Percentiles rank a stretch among this genome's conserved stretches.
phyloP scores from a whole-genome alignment of 2,329 filamentous ascomycete genomes.

The Beauveria medogensis region DNA sequence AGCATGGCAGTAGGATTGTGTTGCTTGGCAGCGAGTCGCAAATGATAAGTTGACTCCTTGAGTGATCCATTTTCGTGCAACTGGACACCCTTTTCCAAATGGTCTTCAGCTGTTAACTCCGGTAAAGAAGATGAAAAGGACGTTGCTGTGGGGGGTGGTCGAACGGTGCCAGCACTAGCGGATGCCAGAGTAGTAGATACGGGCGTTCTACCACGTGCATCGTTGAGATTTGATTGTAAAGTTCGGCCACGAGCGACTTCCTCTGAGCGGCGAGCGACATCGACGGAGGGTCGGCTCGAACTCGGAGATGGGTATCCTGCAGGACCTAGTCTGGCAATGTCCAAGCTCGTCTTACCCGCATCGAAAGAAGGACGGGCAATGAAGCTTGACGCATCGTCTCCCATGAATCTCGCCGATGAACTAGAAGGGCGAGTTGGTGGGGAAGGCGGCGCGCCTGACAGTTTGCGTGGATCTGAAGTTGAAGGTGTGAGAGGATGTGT shows the following conservation, averaged over 20 bases:
- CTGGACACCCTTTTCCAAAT: conserved; percentile 82
- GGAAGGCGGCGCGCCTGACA: conserved; percentile 47
- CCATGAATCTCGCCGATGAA: conserved; percentile 34
- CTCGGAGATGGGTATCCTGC: conserved; percentile 36
- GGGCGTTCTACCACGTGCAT: conserved; percentile 36
- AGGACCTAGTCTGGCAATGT: conserved; percentile 30
- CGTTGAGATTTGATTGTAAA: conserved; percentile 29
- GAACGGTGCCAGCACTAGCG: conserved; percentile 47
- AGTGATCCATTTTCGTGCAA: conserved; percentile 81
- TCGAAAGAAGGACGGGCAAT: conserved; percentile 41
- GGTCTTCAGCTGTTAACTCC: conserved; percentile 76
- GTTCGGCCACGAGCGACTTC: conserved; percentile 41
- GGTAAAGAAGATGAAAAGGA: conserved; percentile 48
- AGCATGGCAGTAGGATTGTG: conserved; percentile 92
- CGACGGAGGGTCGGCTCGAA: conserved; percentile 36
- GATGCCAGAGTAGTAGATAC: conserved; percentile 39
- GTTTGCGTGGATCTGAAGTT: conserved; percentile 39
- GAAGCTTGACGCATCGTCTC: conserved; percentile 29
- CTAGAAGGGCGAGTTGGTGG: conserved; percentile 54
- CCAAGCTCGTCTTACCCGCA: conserved; percentile 41
- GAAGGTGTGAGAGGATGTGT: conserved; percentile 33
- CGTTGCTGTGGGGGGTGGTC: conserved; percentile 30
- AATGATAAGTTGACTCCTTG: conserved; percentile 92
- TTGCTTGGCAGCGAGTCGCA: conserved; percentile 78
- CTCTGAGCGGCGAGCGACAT: conserved; percentile 37